A percentile compares a stretch with the other conserved stretches of the same genome.
phyloP scores from a whole-genome alignment of 495 filamentous ascomycete species.

The Tuber melanosporum region DNA sequence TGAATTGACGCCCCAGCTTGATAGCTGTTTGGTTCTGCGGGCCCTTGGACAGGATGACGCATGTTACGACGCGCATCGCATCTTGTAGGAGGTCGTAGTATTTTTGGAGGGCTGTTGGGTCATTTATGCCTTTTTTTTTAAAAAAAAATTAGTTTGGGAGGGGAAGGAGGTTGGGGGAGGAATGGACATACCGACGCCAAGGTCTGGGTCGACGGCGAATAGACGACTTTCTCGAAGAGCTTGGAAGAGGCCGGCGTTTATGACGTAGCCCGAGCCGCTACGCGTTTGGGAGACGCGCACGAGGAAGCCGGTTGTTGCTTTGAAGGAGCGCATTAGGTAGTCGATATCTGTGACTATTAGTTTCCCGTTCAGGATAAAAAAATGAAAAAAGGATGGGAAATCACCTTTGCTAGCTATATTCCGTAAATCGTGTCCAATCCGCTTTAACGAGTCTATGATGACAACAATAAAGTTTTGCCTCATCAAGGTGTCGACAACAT shows the following conservation, averaged over 20 bases:
- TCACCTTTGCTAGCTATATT: constrained; percentile 51
- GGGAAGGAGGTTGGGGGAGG: constrained; percentile 2
- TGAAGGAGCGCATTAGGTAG: constrained; percentile 56
- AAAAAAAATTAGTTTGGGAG: constrained; percentile 7
- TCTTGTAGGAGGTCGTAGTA: constrained; percentile 78
- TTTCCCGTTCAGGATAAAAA: not conserved
- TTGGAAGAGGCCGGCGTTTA: constrained; percentile 84
- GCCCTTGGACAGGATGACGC: constrained; percentile 69
- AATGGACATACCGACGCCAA: constrained; percentile 62
- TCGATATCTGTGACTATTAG: constrained; percentile 48
- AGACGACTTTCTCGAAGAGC: constrained; percentile 68
- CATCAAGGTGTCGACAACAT: constrained; percentile 70
- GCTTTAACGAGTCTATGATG: constrained; percentile 73
- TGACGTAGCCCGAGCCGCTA: constrained; percentile 67
- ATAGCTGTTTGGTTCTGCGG: constrained; percentile 70
- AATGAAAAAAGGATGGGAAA: constrained; percentile 18
- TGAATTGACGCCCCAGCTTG: constrained; percentile 65
- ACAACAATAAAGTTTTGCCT: constrained; percentile 84
- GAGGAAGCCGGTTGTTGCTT: constrained; percentile 75
- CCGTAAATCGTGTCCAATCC: constrained; percentile 58
- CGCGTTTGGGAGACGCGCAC: constrained; percentile 74
- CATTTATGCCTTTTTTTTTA: constrained; percentile 53
- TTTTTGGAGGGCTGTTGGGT: constrained; percentile 62
- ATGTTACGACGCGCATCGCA: constrained; percentile 73
- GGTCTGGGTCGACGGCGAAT: constrained; percentile 87